These are phyloP conservation scores for Kalmusia sp. DNA, from an alignment of 2,329 filamentous ascomycete species.

Conservation along the genomic window DNA sequence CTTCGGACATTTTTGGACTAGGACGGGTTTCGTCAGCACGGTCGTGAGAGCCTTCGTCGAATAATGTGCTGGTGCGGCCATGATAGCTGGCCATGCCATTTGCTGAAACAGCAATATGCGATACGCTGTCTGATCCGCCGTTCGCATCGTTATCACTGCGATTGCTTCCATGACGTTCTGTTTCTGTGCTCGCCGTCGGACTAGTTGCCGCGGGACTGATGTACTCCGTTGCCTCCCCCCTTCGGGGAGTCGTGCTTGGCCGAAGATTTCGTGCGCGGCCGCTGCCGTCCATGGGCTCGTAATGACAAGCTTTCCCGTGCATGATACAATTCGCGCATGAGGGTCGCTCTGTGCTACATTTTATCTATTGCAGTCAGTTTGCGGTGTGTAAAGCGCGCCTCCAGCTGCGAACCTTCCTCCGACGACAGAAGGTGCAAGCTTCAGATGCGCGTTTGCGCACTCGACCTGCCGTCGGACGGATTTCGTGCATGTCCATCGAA, in stretches of 20 bases:
- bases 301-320: constrained; percentile 54
- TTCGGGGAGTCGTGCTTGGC: constrained; percentile 24
- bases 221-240: constrained; percentile 14
- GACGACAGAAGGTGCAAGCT: constrained; percentile 49
- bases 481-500: constrained; percentile 10
- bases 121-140: too few relatives aligned
- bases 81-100: constrained; percentile 56
- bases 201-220: constrained; percentile 18
- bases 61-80: constrained; percentile 58
- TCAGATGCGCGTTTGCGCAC: constrained; percentile 33
- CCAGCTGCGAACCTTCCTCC: constrained; percentile 43
- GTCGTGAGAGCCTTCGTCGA: constrained; percentile 49
- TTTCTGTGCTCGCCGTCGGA: too few relatives aligned
- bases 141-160: too few relatives aligned
- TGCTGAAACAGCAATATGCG: constrained; percentile 50
- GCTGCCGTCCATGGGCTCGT: constrained; percentile 45
- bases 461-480: constrained; percentile 15
- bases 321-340: constrained; percentile 56
- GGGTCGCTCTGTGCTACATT: constrained; percentile 56
- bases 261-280: constrained; percentile 17
- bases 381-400: not conserved
- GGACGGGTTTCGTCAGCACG: constrained; percentile 22
- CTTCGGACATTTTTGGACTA: constrained; percentile 32
- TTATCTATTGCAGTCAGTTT: constrained; percentile 48
- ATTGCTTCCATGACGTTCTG: too few relatives aligned